Base-by-base conservation (phyloP, 2,329 filamentous ascomycete species). In the Epichloe sibirici region DNA sequence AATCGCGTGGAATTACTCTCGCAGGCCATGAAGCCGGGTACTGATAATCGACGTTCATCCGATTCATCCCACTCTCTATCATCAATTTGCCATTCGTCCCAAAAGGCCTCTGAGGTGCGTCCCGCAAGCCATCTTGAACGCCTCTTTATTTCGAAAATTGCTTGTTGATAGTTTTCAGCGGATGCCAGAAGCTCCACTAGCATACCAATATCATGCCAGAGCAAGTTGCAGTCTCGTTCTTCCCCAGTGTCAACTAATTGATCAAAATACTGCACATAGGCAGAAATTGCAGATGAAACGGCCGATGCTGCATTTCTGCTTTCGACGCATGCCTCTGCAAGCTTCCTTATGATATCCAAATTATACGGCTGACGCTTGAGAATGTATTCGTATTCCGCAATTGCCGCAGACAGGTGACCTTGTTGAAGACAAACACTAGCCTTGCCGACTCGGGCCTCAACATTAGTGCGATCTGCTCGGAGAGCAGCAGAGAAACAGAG, bases 21-120 rank as follows among this genome's bases (percentile, higher is more conserved):
- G 3, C 70, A 75, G 4, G 75, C 71, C 8, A 74, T 67, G 63
- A 86, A 95, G 1, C 77, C 77, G 2, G 77, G 66, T 5, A 87
- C 76, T 53, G 76, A 68, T 2, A 72, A 66, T 53, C 90, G 82
- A 55, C 93, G 83, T 21, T 77, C 74, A 62, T 89, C 81, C 45
- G 83, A 77, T 5, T 78, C 69, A 65, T 98, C 93, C 81, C 90
- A 98, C 69, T 98, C 93, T 53, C 90, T 78, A 65, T 95, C 90
- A 63, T 96, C 88, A 5, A 79, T 74, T 34, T 77, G 72, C 57
- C 78, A 75, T 8, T 75, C 65, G 53, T 94, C 85, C 93, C 93
- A 98, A 61, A 82, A 88, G 0, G 62, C 67, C 65, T 98, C 90
- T 4, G 78, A 72, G 38, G 76, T 72, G 48, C 93, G 82, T 8